These are phyloP conservation scores for Pyropia yezoensis DNA, from an alignment of 23 red algal species.

Conservation along the genomic window DNA sequence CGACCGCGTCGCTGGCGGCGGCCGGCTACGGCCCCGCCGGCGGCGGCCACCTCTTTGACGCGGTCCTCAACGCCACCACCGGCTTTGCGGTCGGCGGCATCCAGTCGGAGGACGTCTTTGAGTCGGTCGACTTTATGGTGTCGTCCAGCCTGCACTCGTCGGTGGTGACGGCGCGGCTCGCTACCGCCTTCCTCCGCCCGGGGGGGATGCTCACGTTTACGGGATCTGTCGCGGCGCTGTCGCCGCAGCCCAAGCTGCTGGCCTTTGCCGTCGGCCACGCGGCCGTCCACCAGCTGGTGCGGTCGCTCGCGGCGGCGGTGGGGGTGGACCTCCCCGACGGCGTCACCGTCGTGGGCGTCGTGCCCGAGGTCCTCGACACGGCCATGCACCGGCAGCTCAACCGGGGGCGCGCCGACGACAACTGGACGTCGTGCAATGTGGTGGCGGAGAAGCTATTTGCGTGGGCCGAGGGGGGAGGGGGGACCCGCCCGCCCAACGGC, in stretches of 20 bases:
- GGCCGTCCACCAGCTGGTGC: slow-evolving; percentile 72
- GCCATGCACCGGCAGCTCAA: slow-evolving; percentile 73
- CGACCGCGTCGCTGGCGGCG: slow-evolving; percentile 21
- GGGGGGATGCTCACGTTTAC: slow-evolving; percentile 48
- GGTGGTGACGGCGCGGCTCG: slow-evolving; percentile 58
- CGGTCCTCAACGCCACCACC: slow-evolving; percentile 55
- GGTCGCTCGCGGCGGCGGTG: slow-evolving; percentile 42
- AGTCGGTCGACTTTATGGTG: slow-evolving; percentile 72
- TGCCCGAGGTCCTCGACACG: slow-evolving; percentile 81
- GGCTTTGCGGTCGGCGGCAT: slow-evolving; percentile 54
- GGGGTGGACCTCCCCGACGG: slow-evolving; percentile 46
- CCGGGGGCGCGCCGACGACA: slow-evolving; percentile 29
- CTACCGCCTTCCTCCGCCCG: slow-evolving; percentile 40
- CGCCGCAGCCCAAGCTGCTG: slow-evolving; percentile 36
- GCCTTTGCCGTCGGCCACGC: slow-evolving; percentile 63
- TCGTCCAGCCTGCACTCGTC: slow-evolving; percentile 56
- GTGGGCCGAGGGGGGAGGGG: slow-evolving; percentile 21
- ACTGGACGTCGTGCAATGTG: slow-evolving; percentile 77
- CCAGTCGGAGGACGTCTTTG: slow-evolving; percentile 49
- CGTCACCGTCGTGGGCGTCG: slow-evolving; percentile 54
- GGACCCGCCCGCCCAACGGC: slow-evolving; percentile 44
- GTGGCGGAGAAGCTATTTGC: slow-evolving; percentile 59
- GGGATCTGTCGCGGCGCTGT: slow-evolving; percentile 66
- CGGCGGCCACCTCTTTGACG: slow-evolving; percentile 44
- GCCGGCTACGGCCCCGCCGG: background rate